These are phyloP conservation scores for Metschnikowia cubensis DNA, from an alignment of 805 yeast genomes.

Conservation along the genomic window DNA sequence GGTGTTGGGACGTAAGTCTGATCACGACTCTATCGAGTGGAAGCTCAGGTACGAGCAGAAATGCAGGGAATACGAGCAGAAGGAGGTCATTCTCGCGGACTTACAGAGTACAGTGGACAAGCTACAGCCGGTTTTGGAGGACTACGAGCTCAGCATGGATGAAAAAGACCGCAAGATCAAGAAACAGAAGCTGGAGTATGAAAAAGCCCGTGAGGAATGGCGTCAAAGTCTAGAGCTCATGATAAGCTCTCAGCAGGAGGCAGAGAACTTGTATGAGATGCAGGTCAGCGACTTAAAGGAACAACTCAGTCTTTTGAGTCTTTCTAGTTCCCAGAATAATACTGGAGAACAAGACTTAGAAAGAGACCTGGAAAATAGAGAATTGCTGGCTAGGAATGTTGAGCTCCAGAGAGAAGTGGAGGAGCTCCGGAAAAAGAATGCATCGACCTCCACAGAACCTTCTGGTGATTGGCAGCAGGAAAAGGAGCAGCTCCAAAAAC, in stretches of 20 bases:
- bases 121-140: constrained; percentile 44
- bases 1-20: not conserved
- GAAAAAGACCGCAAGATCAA: constrained; percentile 44
- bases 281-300: constrained; percentile 39
- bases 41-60: constrained; percentile 9
- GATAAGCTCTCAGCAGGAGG: constrained; percentile 52
- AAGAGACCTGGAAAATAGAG: no score
- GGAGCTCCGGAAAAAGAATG: not conserved
- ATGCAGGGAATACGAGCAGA: constrained; percentile 34
- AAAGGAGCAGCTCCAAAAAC: constrained; percentile 8
- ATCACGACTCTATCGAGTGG: constrained; percentile 5
- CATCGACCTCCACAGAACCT: no score
- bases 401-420: not conserved
- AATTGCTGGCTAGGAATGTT: not conserved
- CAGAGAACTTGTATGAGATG: constrained; percentile 45
- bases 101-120: constrained; percentile 47
- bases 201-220: constrained; percentile 55
- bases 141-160: constrained; percentile 41
- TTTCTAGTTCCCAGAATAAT: not conserved
- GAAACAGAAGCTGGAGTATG: constrained; percentile 47
- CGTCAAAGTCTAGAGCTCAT: constrained; percentile 54
- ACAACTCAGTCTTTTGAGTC: constrained; percentile 6
- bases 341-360: no score
- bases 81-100: constrained; percentile 44
- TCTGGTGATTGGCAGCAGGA: not conserved